Conservation (phyloP, 2,329 filamentous ascomycete species). For the Alternaria incomplexa region DNA sequence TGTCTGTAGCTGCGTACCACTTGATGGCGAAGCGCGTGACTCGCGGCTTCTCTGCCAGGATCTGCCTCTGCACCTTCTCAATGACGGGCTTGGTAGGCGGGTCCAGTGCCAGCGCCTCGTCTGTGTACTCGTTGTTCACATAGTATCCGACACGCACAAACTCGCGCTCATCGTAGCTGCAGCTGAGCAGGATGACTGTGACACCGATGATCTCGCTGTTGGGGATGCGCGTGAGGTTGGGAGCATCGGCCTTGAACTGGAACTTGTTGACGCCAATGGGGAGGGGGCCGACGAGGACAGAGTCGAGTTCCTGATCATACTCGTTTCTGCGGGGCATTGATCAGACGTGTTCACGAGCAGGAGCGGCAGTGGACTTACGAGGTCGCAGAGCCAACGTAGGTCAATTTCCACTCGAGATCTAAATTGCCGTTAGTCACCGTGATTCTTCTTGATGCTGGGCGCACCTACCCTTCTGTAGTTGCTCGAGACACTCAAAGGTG, state of each 20-base stretch:
- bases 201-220: constrained; percentile 95
- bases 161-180: constrained; percentile 93
- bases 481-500: constrained; percentile 96
- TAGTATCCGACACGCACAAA: constrained; percentile 99
- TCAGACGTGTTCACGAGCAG: constrained; percentile 9
- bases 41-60: constrained; percentile 94
- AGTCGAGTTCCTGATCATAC: constrained; percentile 98
- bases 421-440: constrained; percentile 22
- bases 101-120: constrained; percentile 84
- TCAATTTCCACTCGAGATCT: constrained; percentile 99
- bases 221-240: constrained; percentile 88
- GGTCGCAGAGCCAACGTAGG: constrained; percentile 97
- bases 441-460: not conserved
- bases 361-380: constrained; percentile 67
- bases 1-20: constrained; percentile 68
- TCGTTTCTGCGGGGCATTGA: constrained; percentile 69
- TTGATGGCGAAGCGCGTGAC: constrained; percentile 99
- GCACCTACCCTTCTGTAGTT: constrained; percentile 82
- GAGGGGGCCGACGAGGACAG: constrained; percentile 94
- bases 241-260: constrained; percentile 92
- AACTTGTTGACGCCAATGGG: constrained; percentile 99
- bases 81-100: constrained; percentile 91
- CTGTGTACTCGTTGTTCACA: constrained; percentile 98
- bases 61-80: constrained; percentile 89
- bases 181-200: constrained; percentile 94